A percentile compares a stretch with the other conserved stretches of the same genome.
Evolutionary conservation across 352 stramenopile genomes (phyloP).

Genomic region (Phytophthora multivora): DNA sequence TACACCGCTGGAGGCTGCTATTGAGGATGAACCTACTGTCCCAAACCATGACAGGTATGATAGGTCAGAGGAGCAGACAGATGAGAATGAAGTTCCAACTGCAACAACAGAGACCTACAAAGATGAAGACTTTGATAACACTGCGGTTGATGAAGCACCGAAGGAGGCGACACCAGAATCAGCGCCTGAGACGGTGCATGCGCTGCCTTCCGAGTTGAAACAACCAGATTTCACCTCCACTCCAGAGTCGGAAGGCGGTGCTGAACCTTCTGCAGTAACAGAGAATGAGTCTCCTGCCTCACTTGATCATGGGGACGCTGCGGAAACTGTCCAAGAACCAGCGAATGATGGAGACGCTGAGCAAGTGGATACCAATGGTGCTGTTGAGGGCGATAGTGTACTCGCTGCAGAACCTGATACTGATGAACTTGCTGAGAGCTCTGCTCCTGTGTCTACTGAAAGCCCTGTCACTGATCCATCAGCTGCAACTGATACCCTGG

Average conservation of each 20-base stretch:
- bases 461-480: neutral
- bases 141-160: neutral
- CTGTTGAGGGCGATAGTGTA: neutral
- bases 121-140: constrained; percentile 13
- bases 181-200: neutral
- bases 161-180: neutral
- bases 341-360: neutral
- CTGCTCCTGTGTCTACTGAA: neutral
- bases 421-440: neutral
- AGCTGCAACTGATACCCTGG: neutral
- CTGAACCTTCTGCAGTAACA: neutral
- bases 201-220: constrained; percentile 3
- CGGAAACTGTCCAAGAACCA: neutral
- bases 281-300: neutral
- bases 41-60: neutral
- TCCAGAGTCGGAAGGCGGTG: neutral
- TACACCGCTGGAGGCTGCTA: neutral
- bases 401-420: neutral
- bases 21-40: neutral
- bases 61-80: neutral
- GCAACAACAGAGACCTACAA: neutral
- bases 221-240: neutral
- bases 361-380: neutral
- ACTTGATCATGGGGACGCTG: neutral
- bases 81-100: constrained; percentile 1